A percentile compares a stretch with the other conserved stretches of the same genome.
Evolutionary conservation across 2,329 filamentous ascomycete genomes (phyloP).

Genomic region (Colletotrichum kahawae): DNA sequence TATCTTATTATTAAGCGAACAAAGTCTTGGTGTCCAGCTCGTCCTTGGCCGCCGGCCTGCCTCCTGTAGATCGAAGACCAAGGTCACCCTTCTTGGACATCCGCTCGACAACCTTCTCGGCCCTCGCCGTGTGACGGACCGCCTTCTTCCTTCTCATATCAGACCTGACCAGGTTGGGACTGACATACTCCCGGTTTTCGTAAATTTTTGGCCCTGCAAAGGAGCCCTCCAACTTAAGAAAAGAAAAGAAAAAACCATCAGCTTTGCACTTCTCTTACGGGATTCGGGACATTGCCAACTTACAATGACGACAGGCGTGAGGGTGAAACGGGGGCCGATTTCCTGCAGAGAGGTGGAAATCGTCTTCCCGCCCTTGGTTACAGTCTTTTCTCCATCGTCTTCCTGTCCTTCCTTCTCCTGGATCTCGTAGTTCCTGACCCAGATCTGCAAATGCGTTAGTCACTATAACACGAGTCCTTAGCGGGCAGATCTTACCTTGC

Average conservation of each 20-base stretch:
- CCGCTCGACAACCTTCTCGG: slow-evolving; percentile 75
- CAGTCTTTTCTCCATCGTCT: slow-evolving; percentile 35
- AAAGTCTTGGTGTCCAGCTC: slow-evolving; percentile 78
- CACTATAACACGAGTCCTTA: background rate
- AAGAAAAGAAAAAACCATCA: background rate
- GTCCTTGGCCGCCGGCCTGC: slow-evolving; percentile 66
- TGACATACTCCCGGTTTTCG: slow-evolving; percentile 97
- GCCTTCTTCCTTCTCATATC: slow-evolving; percentile 81
- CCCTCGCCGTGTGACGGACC: slow-evolving; percentile 75
- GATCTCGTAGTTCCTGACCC: slow-evolving; percentile 84
- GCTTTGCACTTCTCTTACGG: background rate
- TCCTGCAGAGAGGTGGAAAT: slow-evolving; percentile 86
- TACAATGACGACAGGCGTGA: slow-evolving; percentile 67
- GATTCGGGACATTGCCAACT: slow-evolving; percentile 30
- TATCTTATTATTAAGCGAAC: slow-evolving; percentile 62
- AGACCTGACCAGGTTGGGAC: slow-evolving; percentile 89
- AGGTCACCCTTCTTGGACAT: slow-evolving; percentile 77
- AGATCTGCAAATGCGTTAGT: slow-evolving; percentile 58
- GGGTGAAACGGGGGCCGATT: slow-evolving; percentile 90
- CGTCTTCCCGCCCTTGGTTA: slow-evolving; percentile 54
- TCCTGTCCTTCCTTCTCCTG: slow-evolving; percentile 37
- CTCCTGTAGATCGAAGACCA: slow-evolving; percentile 73
- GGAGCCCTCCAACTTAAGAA: slow-evolving; percentile 71
- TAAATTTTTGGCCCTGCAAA: slow-evolving; percentile 98
- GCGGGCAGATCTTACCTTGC: slow-evolving; percentile 58